Conservation (phyloP, 169 alveolate genomes). For the Theileria equi region DNA sequence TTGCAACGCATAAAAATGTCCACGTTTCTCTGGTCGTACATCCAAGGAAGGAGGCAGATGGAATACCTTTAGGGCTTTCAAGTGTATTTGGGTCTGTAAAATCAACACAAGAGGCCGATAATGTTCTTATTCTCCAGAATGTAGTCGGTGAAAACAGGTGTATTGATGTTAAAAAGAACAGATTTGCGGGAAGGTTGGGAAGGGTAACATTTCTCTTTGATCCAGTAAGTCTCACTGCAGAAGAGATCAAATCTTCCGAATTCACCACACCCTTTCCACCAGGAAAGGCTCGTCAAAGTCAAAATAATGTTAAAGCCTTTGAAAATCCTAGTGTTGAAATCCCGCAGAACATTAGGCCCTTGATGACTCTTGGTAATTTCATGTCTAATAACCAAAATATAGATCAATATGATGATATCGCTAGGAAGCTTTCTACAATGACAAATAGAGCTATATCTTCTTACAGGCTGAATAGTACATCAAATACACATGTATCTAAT, state of each 20-base stretch:
- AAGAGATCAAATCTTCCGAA: constrained; percentile 53
- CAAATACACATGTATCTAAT: too few relatives aligned
- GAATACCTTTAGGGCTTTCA: constrained; percentile 83
- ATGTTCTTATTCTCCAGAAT: constrained; percentile 86
- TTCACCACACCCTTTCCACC: constrained; percentile 8
- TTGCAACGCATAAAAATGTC: constrained; percentile 86
- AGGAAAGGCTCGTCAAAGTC: neutral
- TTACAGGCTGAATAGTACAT: too few relatives aligned
- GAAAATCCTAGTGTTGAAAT: too few relatives aligned
- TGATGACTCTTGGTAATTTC: too few relatives aligned
- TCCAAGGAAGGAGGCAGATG: constrained; percentile 93
- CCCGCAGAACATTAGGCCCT: too few relatives aligned
- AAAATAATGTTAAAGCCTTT: neutral
- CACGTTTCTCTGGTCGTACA: constrained; percentile 92
- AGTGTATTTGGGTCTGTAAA: constrained; percentile 94
- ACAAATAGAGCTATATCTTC: too few relatives aligned
- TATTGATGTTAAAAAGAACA: constrained; percentile 88
- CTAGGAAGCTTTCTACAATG: too few relatives aligned
- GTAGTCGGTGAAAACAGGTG: constrained; percentile 76
- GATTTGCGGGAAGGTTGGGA: constrained; percentile 92
- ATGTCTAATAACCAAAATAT: too few relatives aligned
- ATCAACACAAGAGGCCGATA: constrained; percentile 95
- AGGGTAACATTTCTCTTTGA: constrained; percentile 82
- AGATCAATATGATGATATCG: too few relatives aligned
- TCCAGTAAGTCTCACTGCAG: constrained; percentile 56